Base-by-base conservation (phyloP, 1,139 yeast species). In the Arxiozyma slooffiae region DNA sequence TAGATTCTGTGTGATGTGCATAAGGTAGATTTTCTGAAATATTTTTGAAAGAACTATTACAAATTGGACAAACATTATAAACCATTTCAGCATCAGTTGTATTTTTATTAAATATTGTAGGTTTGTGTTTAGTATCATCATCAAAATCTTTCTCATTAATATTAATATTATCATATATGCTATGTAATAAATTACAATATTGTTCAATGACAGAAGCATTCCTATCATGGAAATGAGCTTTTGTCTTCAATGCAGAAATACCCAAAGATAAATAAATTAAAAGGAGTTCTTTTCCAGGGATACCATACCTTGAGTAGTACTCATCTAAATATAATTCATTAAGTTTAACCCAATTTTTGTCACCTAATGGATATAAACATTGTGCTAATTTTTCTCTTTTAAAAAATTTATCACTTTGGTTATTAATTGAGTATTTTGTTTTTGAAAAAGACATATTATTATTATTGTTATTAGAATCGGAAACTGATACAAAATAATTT, bases 1-100 rank as follows among this genome's bases (percentile, higher is more conserved):
- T 80, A 37, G 85, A 80, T 45, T 84, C 81, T 30, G 83, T 80
- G 57, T 85, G 84, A 63, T 85, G 89, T 1, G 96, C 92, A 64
- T 73, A 83, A 0, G 96, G 96, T 36, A 88, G 67, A 40, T 72
- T 69, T 37, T 70, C 64, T 39, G 89, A 76, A 48, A 89, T 66
- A 39, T 76, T 73, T 50, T 70, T 75, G 47, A 88, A 71, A 59
- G 85, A 94, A 0, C 80, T 76, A 1, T 92, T 82, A 63, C 97
- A 89, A 1, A 85, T 83, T 0, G 97, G 96, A 63, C 97, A 89
- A 59, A 77, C 72, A 50, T 77, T 78, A 41, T 41, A 41, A 18
- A 22, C 23, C 23, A 18, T 23, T n/a, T 40, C 43, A 23, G 22
- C 44, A 53, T 52, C 18, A 57, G n/a, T 18, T 21, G 7, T 21